Percentiles rank a stretch among this genome's conserved stretches.
These are phyloP conservation scores for Ilex paraguariensis DNA, from an alignment of 305 asterid species.

Conservation along the genomic window DNA sequence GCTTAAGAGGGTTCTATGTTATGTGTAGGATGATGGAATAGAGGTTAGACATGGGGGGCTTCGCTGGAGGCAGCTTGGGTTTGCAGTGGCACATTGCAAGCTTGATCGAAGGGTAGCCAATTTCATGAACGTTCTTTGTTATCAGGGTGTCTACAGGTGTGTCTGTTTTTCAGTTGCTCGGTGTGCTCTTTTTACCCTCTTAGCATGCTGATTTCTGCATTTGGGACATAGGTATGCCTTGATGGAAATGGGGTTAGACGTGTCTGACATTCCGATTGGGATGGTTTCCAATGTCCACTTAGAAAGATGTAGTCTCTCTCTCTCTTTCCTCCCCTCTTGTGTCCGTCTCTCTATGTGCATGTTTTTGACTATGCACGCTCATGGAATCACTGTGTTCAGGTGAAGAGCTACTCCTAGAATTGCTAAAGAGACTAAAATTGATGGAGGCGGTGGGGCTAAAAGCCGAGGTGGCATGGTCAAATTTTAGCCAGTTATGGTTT, in stretches of 20 bases:
- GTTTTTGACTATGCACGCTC: no score
- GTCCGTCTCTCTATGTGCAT: background rate
- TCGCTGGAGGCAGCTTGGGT: slow-evolving; percentile 65
- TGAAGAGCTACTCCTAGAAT: slow-evolving; percentile 39
- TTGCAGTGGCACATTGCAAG: slow-evolving; percentile 67
- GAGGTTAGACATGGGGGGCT: slow-evolving; percentile 85
- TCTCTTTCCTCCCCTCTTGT: background rate
- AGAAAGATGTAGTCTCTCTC: slow-evolving; percentile 42
- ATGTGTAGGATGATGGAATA: slow-evolving; percentile 66
- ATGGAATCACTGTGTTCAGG: slow-evolving; percentile 40
- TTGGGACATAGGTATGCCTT: slow-evolving; percentile 57
- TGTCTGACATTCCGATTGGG: slow-evolving; percentile 71
- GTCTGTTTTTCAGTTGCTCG: background rate
- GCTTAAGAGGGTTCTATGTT: background rate
- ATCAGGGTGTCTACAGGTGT: slow-evolving; percentile 83
- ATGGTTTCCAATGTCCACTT: slow-evolving; percentile 64
- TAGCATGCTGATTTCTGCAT: background rate
- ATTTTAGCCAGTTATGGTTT: slow-evolving; percentile 67
- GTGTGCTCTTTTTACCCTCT: no score
- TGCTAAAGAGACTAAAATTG: slow-evolving; percentile 24
- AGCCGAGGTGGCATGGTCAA: slow-evolving; percentile 42
- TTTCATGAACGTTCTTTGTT: slow-evolving; percentile 66
- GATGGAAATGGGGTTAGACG: slow-evolving; percentile 84
- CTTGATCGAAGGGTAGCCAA: slow-evolving; percentile 75
- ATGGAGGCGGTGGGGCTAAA: slow-evolving; percentile 22